Evolutionary conservation across 805 yeast species (phyloP).

Genomic region (Kodamaea kaohsiungensis): DNA sequence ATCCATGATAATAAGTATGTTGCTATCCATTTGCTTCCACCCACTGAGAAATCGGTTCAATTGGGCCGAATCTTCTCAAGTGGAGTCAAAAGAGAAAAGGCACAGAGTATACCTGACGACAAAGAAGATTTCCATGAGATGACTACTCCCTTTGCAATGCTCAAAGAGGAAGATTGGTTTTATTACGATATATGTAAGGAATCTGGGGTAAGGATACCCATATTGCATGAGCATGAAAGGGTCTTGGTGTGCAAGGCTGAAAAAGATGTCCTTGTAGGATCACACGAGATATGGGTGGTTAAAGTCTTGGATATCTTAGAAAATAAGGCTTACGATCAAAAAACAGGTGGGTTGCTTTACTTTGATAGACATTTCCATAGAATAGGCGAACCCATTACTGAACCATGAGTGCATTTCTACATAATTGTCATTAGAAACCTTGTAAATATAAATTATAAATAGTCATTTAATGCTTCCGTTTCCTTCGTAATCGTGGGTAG

Average conservation of each 20-base stretch:
- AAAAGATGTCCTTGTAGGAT: slow-evolving; percentile 60
- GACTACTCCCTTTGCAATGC: slow-evolving; percentile 57
- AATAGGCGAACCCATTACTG: slow-evolving; percentile 23
- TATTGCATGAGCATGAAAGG: slow-evolving; percentile 57
- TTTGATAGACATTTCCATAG: slow-evolving; percentile 62
- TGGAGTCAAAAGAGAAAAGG: slow-evolving; percentile 51
- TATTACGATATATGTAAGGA: slow-evolving; percentile 16
- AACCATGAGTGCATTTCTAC: neutral
- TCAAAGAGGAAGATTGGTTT: slow-evolving; percentile 32
- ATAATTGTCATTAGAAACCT: neutral
- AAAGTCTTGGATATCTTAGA: slow-evolving; percentile 60
- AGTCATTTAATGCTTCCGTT: slow-evolving; percentile 12
- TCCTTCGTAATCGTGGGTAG: slow-evolving; percentile 29
- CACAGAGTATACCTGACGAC: slow-evolving; percentile 28
- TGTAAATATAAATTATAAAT: neutral
- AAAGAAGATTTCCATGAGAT: slow-evolving; percentile 43
- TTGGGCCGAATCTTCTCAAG: slow-evolving; percentile 66
- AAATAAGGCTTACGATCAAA: slow-evolving; percentile 14
- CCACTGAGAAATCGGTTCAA: slow-evolving; percentile 52
- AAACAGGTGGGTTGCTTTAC: slow-evolving; percentile 65
- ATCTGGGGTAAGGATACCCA: slow-evolving; percentile 46
- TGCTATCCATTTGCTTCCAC: slow-evolving; percentile 77
- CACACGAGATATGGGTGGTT: slow-evolving; percentile 92
- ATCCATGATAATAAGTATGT: slow-evolving; percentile 58
- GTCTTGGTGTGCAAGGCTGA: slow-evolving; percentile 61